phyloP scores from a whole-genome alignment of 305 asterid genomes.

The Rubia tinctorum region DNA sequence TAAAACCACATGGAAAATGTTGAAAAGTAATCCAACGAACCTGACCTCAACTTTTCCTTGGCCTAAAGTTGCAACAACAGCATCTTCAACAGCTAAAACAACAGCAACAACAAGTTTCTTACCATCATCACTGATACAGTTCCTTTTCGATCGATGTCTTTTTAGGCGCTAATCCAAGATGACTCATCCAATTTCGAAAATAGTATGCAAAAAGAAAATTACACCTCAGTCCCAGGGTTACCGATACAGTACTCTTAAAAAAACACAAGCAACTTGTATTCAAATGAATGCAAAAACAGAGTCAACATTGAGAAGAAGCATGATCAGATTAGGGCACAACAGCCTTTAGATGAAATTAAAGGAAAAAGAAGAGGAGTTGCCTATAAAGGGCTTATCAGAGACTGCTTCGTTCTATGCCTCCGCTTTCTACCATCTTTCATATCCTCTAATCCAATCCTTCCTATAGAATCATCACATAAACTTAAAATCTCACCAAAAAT shows the following conservation, averaged over 20 bases:
- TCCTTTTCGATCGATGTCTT: constrained; percentile 22
- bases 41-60: constrained; percentile 79
- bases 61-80: constrained; percentile 48
- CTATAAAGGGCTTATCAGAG: too few species aligned
- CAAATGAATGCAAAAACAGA: too few species aligned
- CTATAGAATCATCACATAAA: too few species aligned
- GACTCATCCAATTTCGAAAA: not conserved
- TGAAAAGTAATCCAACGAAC: constrained; percentile 8
- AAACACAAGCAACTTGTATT: not conserved
- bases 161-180: too few species aligned
- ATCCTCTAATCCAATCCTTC: too few species aligned
- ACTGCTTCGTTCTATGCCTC: not conserved
- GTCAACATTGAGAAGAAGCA: not conserved
- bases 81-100: constrained; percentile 81
- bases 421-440: not conserved
- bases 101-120: constrained; percentile 88
- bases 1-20: constrained; percentile 5
- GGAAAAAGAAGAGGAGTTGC: too few species aligned
- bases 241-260: not conserved
- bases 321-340: not conserved
- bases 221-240: not conserved
- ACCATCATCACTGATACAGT: constrained; percentile 46
- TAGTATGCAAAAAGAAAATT: constrained; percentile 2
- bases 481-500: too few species aligned
- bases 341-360: not conserved